These are phyloP conservation scores for Kwoniella botswanensis DNA, from an alignment of 768 basidiomycete genomes.

Conservation along the genomic window DNA sequence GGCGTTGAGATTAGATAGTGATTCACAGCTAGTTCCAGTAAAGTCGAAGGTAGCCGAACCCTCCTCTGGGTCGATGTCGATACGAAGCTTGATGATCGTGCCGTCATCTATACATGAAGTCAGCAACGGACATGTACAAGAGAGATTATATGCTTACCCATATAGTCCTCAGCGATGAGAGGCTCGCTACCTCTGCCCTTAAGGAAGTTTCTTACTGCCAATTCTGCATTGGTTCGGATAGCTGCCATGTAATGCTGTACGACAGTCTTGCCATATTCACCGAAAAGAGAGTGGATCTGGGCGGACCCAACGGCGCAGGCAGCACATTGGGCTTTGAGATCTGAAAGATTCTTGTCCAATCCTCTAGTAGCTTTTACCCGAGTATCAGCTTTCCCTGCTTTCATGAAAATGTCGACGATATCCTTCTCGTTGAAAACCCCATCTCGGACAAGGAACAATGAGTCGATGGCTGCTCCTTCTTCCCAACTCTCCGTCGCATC, in stretches of 20 bases:
- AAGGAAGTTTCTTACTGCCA: constrained; percentile 80
- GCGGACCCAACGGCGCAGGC: constrained; percentile 84
- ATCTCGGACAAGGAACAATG: constrained; percentile 85
- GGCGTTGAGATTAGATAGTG: constrained; percentile 48
- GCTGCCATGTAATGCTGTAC: constrained; percentile 86
- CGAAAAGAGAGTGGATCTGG: constrained; percentile 80
- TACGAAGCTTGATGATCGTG: constrained; percentile 62
- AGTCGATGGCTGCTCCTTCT: constrained; percentile 88
- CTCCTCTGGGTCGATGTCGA: constrained; percentile 73
- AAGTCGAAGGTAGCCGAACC: constrained; percentile 89
- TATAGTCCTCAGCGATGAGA: constrained; percentile 66
- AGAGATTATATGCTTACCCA: constrained; percentile 65
- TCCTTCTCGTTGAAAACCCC: constrained; percentile 80
- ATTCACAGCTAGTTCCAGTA: constrained; percentile 49
- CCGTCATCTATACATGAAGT: constrained; percentile 68
- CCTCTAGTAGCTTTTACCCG: constrained; percentile 31
- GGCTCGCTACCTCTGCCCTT: constrained; percentile 65
- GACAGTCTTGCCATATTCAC: constrained; percentile 80
- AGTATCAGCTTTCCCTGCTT: constrained; percentile 55
- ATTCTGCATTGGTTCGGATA: constrained; percentile 86
- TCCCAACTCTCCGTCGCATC: constrained; percentile 88
- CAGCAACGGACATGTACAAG: constrained; percentile 63
- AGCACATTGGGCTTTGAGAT: constrained; percentile 59
- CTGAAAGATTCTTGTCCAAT: not conserved
- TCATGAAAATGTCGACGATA: constrained; percentile 77